Evolutionary conservation across 768 basidiomycete species (phyloP), one percentile per base, ranked within the genome.

Genomic region (Lactarius hengduanensis): DNA sequence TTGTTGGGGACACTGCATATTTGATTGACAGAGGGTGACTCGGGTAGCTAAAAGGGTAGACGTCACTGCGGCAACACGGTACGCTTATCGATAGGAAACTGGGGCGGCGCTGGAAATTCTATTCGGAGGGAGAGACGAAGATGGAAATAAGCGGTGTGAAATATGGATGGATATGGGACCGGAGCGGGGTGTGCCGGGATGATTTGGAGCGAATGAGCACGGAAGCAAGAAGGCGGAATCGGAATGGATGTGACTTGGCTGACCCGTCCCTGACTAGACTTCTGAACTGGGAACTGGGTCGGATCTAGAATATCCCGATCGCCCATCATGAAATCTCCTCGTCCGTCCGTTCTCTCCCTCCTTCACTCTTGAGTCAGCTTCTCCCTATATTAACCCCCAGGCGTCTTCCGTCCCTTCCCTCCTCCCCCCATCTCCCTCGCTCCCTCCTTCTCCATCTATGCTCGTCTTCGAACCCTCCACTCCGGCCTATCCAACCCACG

Each of bases 271-370:
- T 55, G 59, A 65, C 20, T 56, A 26, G 50, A 13, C 50, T 53
- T 53, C 56, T 28, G 65, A 45, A 65, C 64, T 59, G 59, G 26
- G 50, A 50, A 63, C 57, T 65, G 62, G 62, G 62, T 63, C 66
- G 62, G 66, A 67, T 63, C 62, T 67, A 63, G 66, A 67, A 67
- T 63, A 18, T 15, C 41, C 66, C 66, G 66, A 67, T 67, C 66
- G 57, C 53, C 62, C 57, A 57, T 56, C 41, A 34, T 18, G 53
- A 36, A 57, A 26, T 54, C 30, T 30, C 30, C n/a, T 56, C 55
- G 55, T 30, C 32, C 55, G 18, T 16, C 22, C 53, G 38, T 28
- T 55, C 54, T 11, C 22, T 38, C 43, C 22, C 36, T 40, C 36
- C 57, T 47, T 30, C 55, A 28, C 10, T 40, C 57, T 57, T 61